Conservation (phyloP, 2,329 filamentous ascomycete species). For the Cryphonectria naterciae region DNA sequence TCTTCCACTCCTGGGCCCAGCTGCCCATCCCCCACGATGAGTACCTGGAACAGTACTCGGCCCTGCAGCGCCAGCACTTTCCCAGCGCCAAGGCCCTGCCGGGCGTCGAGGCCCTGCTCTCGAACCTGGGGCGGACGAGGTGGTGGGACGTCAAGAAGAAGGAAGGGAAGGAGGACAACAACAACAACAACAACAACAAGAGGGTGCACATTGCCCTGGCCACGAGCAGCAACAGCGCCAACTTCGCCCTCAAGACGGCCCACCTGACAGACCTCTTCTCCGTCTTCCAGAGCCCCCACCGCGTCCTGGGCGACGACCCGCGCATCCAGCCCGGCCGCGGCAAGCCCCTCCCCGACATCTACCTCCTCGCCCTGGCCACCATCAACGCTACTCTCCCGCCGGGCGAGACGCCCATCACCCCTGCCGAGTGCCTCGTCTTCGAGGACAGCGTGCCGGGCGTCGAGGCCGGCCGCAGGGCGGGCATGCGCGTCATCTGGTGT, state of each 20-base stretch:
- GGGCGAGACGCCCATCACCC: slow-evolving; percentile 68
- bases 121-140: slow-evolving; percentile 57
- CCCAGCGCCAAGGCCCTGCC: slow-evolving; percentile 75
- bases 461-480: slow-evolving; percentile 85
- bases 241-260: slow-evolving; percentile 77
- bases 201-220: slow-evolving; percentile 82
- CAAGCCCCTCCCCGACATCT: slow-evolving; percentile 95
- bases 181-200: slow-evolving; percentile 37
- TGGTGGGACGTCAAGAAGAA: slow-evolving; percentile 49
- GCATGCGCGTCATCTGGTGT: slow-evolving; percentile 93
- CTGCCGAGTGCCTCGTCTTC: slow-evolving; percentile 92
- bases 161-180: slow-evolving; percentile 27
- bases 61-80: slow-evolving; percentile 74
- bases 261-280: slow-evolving; percentile 63
- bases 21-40: slow-evolving; percentile 76
- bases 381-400: slow-evolving; percentile 75
- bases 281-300: slow-evolving; percentile 70
- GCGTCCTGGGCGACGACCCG: slow-evolving; percentile 83
- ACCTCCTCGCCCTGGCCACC: slow-evolving; percentile 79
- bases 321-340: slow-evolving; percentile 80
- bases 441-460: slow-evolving; percentile 95
- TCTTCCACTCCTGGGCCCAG: slow-evolving; percentile 79
- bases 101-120: slow-evolving; percentile 73
- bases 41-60: slow-evolving; percentile 62
- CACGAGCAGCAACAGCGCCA: slow-evolving; percentile 73